phyloP scores from a whole-genome alignment of 495 filamentous ascomycete species.

The Xanthoparmelia taractica region DNA sequence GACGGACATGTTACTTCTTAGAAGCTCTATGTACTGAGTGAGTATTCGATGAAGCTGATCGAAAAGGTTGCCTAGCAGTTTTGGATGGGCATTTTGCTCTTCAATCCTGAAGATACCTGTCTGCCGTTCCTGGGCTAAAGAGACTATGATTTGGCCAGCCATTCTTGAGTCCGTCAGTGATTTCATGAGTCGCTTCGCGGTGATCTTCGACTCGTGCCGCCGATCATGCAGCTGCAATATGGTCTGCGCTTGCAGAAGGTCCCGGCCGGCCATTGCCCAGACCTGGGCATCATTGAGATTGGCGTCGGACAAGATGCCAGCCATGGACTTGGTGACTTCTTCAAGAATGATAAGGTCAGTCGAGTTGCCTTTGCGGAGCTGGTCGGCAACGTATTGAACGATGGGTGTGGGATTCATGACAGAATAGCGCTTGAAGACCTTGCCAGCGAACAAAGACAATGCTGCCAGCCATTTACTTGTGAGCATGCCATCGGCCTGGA shows the following conservation, averaged over 20 bases:
- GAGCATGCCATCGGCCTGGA: constrained; percentile 74
- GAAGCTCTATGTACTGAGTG: constrained; percentile 78
- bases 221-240: constrained; percentile 70
- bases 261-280: constrained; percentile 77
- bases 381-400: constrained; percentile 78
- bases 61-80: constrained; percentile 73
- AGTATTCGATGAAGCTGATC: constrained; percentile 84
- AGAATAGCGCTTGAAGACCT: constrained; percentile 70
- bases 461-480: constrained; percentile 87
- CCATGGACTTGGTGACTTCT: constrained; percentile 83
- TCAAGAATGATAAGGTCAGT: constrained; percentile 83
- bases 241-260: constrained; percentile 67
- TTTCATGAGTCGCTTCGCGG: constrained; percentile 69
- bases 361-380: constrained; percentile 70
- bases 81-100: constrained; percentile 61
- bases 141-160: constrained; percentile 70
- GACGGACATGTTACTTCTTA: constrained; percentile 67
- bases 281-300: constrained; percentile 84
- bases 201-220: constrained; percentile 58
- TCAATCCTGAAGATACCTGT: constrained; percentile 65
- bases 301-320: constrained; percentile 75
- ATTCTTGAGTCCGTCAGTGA: constrained; percentile 64
- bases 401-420: constrained; percentile 80
- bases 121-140: constrained; percentile 82
- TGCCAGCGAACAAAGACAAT: constrained; percentile 74